Conservation (phyloP, 2,329 filamentous ascomycete species). For the Boeremia exigua region DNA sequence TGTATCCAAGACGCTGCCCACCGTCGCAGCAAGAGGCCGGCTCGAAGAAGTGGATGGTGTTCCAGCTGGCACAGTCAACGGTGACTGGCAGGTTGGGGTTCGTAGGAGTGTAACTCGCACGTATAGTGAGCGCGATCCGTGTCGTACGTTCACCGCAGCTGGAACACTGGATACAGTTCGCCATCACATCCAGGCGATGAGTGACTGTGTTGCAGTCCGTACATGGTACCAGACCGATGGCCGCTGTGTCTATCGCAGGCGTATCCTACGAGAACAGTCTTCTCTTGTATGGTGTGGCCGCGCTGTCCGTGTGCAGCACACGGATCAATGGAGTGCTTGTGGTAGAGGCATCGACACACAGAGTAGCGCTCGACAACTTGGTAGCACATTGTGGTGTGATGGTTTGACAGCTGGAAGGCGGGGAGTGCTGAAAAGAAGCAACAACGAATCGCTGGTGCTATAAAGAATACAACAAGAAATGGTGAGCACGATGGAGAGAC, state of each 20-base stretch:
- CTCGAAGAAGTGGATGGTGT: conserved; percentile 30
- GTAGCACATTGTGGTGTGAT: conserved; percentile 72
- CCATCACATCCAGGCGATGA: conserved; percentile 41
- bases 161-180: conserved; percentile 25
- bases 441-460: conserved; percentile 14
- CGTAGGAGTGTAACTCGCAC: neutral
- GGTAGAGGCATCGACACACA: conserved; percentile 86
- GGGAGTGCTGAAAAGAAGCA: conserved; percentile 1
- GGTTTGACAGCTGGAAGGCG: neutral
- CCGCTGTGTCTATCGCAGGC: conserved; percentile 67
- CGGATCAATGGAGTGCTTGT: conserved; percentile 83
- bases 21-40: conserved; percentile 27
- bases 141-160: conserved; percentile 17
- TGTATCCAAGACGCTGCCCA: conserved; percentile 16
- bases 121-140: conserved; percentile 6
- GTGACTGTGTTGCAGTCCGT: conserved; percentile 20
- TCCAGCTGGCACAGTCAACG: neutral
- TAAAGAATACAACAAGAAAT: conserved; percentile 16
- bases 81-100: neutral
- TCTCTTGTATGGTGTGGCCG: conserved; percentile 74
- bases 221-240: conserved; percentile 31
- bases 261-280: conserved; percentile 83
- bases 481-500: conserved; percentile 18
- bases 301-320: conserved; percentile 77
- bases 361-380: conserved; percentile 86